These are phyloP conservation scores for Cercospora zeae-maydis DNA, from an alignment of 2,329 filamentous ascomycete genomes.

Conservation along the genomic window DNA sequence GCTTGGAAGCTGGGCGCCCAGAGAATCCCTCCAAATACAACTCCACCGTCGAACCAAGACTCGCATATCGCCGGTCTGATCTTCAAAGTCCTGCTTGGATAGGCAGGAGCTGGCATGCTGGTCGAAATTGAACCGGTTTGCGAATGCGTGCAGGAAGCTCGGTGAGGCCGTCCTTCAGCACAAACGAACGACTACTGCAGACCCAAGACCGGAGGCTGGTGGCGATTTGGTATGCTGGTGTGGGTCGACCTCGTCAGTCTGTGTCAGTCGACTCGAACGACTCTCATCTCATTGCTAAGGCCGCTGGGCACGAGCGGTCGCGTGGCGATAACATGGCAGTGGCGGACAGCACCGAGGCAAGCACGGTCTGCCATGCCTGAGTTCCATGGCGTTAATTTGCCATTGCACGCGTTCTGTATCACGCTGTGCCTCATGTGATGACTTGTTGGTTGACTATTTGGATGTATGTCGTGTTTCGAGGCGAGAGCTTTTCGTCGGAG, in stretches of 20 bases:
- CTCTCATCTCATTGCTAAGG: not conserved
- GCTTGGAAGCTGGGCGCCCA: conserved; percentile 11
- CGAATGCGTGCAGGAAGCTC: not conserved
- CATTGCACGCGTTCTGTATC: not conserved
- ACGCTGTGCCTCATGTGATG: not conserved
- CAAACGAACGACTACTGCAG: not conserved
- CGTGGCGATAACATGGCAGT: not conserved
- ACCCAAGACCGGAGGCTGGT: not conserved
- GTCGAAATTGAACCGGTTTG: not conserved
- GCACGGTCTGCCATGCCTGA: not conserved
- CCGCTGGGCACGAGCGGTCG: not conserved
- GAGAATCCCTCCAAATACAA: conserved; percentile 1
- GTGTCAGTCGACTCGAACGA: not conserved
- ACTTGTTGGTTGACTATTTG: not conserved
- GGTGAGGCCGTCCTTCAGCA: not conserved
- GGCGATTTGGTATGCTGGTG: not conserved
- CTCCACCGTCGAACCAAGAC: conserved; percentile 12
- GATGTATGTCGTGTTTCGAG: not conserved
- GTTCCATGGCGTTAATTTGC: not conserved
- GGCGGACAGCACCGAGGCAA: not conserved
- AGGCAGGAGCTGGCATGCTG: conserved; percentile 8
- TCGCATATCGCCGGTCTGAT: conserved; percentile 10
- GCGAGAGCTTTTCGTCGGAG: not conserved
- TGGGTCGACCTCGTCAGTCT: not conserved
- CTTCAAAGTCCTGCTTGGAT: conserved; percentile 6